Base-by-base conservation (phyloP, 306 rosid species). In the Lupinus albus region DNA sequence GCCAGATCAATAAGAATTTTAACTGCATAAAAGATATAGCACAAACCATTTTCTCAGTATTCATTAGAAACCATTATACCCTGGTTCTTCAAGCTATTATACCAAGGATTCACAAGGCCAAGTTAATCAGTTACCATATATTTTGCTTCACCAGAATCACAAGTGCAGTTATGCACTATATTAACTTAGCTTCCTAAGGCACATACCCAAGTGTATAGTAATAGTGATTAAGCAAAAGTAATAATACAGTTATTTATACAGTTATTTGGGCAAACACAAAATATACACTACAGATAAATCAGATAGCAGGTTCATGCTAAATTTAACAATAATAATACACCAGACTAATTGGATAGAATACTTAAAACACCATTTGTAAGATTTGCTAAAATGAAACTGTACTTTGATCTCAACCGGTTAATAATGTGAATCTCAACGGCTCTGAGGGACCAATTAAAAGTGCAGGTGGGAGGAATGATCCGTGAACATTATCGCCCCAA, bases 361-460 rank as follows among this genome's bases (percentile, higher is more conserved):
- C 51, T 46, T 52, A 53, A 72, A 71, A 54, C 48, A 53, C 45
- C 72, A 35, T 18, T 56, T 67, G 78, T 77, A 71, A 35, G 71
- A 68, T 53, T 53, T 11, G 9, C 65, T 55, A 49, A 33, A 62
- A 70, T 58, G 36, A 53, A 67, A 62, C 55, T 20, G 36, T 46
- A 67, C 25, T 68, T 47, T 30, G 74, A 68, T 63, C 71, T 73
- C 50, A n/a, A 39, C 68, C 65, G 68, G 60, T 61, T 21, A 64
- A 79, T 61, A 69, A 30, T 58, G 71, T 64, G 85, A 76, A 80
- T 56, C 61, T 71, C 70, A 41, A 57, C 74, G 45, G 58, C 74
- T 73, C 61, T 13, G 42, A 49, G 32, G 71, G 38, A 51, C 33
- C 17, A 55, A 70, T 54, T 64, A 60, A 64, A 70, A 53, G 72